These are phyloP conservation scores for Cytospora chrysosperma DNA, from an alignment of 2,329 filamentous ascomycete species.

Conservation along the genomic window DNA sequence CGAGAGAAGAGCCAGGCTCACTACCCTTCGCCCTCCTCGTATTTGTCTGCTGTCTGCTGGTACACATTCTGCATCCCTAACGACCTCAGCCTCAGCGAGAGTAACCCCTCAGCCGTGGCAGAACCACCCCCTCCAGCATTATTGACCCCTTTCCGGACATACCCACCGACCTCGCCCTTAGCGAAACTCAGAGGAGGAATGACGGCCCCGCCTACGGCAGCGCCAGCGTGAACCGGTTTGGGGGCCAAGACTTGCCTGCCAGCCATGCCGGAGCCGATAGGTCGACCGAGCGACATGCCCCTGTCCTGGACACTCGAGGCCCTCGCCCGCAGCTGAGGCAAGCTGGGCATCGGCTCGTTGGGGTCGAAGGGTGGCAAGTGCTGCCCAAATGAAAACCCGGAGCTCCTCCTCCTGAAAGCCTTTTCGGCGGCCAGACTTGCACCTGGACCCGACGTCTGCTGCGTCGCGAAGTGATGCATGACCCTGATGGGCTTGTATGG, in stretches of 20 bases:
- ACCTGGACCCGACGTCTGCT: constrained; percentile 32
- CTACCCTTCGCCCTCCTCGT: neutral
- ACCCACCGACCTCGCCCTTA: constrained; percentile 36
- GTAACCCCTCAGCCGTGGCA: constrained; percentile 60
- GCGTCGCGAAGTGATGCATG: constrained; percentile 41
- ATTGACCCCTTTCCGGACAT: constrained; percentile 61
- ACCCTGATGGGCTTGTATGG: constrained; percentile 71
- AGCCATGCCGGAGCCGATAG: neutral
- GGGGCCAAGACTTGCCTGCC: constrained; percentile 2
- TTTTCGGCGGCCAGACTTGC: constrained; percentile 59
- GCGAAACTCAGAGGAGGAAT: constrained; percentile 31
- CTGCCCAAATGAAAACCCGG: constrained; percentile 44
- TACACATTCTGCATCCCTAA: constrained; percentile 48
- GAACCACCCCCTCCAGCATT: constrained; percentile 39
- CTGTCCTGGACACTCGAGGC: constrained; percentile 15
- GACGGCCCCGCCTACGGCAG: neutral
- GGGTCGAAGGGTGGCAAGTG: constrained; percentile 5
- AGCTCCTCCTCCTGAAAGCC: constrained; percentile 56
- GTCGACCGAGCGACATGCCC: neutral
- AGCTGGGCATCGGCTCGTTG: constrained; percentile 14
- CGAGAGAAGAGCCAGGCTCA: neutral
- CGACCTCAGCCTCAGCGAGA: constrained; percentile 67
- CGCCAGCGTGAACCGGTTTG: neutral
- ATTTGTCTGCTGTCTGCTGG: neutral
- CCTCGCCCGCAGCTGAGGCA: constrained; percentile 2